These are phyloP conservation scores for Parasarocladium wereldwijsianum DNA, from an alignment of 2,329 filamentous ascomycete species.

Conservation along the genomic window DNA sequence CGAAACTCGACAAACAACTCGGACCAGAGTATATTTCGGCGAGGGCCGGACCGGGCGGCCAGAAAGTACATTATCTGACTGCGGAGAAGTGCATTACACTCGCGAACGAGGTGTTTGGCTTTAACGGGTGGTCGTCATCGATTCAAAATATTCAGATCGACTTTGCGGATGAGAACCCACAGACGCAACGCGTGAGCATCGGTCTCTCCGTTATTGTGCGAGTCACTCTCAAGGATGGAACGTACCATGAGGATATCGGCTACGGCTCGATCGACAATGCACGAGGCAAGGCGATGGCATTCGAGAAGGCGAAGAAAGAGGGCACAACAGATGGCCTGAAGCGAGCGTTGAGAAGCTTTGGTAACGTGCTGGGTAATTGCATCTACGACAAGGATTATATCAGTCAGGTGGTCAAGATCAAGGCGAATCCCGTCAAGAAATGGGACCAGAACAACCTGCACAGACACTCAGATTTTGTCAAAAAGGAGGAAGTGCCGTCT, in stretches of 20 bases:
- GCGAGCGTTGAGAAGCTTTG: constrained; percentile 77
- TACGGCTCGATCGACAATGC: constrained; percentile 96
- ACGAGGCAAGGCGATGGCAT: constrained; percentile 86
- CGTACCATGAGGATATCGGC: constrained; percentile 95
- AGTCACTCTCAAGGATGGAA: constrained; percentile 80
- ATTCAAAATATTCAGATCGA: constrained; percentile 92
- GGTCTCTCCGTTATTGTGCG: constrained; percentile 84
- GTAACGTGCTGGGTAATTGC: constrained; percentile 95
- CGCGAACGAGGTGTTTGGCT: constrained; percentile 89
- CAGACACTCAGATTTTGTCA: constrained; percentile 62
- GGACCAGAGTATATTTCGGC: constrained; percentile 93
- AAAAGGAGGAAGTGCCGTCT: constrained; percentile 17
- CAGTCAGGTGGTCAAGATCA: constrained; percentile 78
- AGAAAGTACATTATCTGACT: constrained; percentile 85
- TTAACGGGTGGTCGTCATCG: constrained; percentile 95
- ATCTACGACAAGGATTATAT: constrained; percentile 96
- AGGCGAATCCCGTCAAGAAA: constrained; percentile 53
- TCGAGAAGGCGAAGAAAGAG: constrained; percentile 98
- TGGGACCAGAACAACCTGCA: constrained; percentile 72
- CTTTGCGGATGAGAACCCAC: constrained; percentile 77
- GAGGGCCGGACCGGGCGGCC: constrained; percentile 66
- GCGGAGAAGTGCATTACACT: constrained; percentile 93
- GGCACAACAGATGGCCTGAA: constrained; percentile 92
- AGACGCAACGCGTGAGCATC: constrained; percentile 65
- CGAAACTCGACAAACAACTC: constrained; percentile 78